A percentile compares a stretch with the other conserved stretches of the same genome.
These are phyloP conservation scores for Neofusicoccum kwambonambiense DNA, from an alignment of 2,329 filamentous ascomycete genomes.

Conservation along the genomic window DNA sequence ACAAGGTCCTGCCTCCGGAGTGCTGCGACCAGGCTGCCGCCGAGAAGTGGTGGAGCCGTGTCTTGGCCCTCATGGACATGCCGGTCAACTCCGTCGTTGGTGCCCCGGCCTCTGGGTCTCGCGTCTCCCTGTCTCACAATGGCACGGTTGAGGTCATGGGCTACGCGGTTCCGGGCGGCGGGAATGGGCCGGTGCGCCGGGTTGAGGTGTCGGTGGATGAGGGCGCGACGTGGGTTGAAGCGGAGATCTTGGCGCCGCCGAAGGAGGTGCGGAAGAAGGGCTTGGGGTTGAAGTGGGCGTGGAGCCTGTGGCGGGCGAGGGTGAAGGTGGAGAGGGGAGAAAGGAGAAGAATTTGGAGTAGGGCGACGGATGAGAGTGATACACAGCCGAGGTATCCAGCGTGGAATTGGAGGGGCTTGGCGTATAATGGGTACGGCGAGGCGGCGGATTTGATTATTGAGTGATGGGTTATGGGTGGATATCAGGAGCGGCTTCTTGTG, in stretches of 20 bases:
- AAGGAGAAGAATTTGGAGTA: constrained; percentile 49
- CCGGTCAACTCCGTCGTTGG: constrained; percentile 57
- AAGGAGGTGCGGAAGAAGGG: not conserved
- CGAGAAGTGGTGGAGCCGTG: constrained; percentile 52
- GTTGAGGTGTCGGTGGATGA: constrained; percentile 54
- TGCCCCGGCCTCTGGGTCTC: constrained; percentile 46
- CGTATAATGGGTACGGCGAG: constrained; percentile 61
- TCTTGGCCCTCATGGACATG: constrained; percentile 55
- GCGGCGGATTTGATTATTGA: constrained; percentile 48
- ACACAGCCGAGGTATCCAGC: constrained; percentile 47
- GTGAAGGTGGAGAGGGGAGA: constrained; percentile 44
- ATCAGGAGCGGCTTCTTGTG: too few species aligned
- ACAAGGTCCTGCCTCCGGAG: constrained; percentile 58
- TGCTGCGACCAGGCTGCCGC: constrained; percentile 50
- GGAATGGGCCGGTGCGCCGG: constrained; percentile 51
- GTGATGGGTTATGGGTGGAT: constrained; percentile 13
- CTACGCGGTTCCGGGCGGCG: constrained; percentile 56
- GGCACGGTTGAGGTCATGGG: constrained; percentile 51
- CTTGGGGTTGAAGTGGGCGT: constrained; percentile 51
- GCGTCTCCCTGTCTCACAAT: constrained; percentile 39
- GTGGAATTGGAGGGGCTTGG: constrained; percentile 61
- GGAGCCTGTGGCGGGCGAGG: constrained; percentile 54
- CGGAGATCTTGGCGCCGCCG: constrained; percentile 33
- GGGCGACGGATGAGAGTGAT: constrained; percentile 56
- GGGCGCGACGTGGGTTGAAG: constrained; percentile 52